Percentiles rank a stretch among this genome's conserved stretches.
phyloP scores from a whole-genome alignment of 2,329 filamentous ascomycete genomes.

The Tolypocladium pustulatum region DNA sequence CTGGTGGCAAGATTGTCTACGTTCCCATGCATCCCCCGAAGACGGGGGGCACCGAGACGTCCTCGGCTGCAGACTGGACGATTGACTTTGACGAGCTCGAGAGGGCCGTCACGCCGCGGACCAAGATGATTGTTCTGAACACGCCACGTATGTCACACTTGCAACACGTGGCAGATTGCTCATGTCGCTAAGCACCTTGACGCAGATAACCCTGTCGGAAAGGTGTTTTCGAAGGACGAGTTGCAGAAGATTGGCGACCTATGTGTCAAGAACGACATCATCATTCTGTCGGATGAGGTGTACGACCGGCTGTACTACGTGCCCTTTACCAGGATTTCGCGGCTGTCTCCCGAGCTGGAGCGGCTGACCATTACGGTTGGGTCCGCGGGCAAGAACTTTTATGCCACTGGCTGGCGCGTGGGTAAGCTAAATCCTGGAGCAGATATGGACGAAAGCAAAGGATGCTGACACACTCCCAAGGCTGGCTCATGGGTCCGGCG shows the following conservation, averaged over 20 bases:
- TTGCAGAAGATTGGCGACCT: constrained; percentile 76
- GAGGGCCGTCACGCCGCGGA: constrained; percentile 69
- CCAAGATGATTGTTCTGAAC: constrained; percentile 93
- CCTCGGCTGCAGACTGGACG: constrained; percentile 79
- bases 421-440: constrained; percentile 23
- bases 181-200: not conserved
- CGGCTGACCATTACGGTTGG: constrained; percentile 86
- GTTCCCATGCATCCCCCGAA: constrained; percentile 87
- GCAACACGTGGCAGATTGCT: not conserved
- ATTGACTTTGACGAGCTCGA: constrained; percentile 78
- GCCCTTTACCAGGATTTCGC: constrained; percentile 87
- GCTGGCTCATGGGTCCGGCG: constrained; percentile 85
- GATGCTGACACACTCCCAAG: constrained; percentile 17
- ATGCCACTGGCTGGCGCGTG: constrained; percentile 93
- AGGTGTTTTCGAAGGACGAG: constrained; percentile 81
- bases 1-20: constrained; percentile 88
- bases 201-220: constrained; percentile 85
- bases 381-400: constrained; percentile 96
- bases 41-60: constrained; percentile 67
- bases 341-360: constrained; percentile 81
- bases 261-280: constrained; percentile 85
- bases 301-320: constrained; percentile 95
- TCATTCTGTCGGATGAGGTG: constrained; percentile 86
- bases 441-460: no score
- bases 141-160: constrained; percentile 41